These are phyloP conservation scores for Gossypium gossypioides DNA, from an alignment of 441 rosid genomes.

Conservation along the genomic window DNA sequence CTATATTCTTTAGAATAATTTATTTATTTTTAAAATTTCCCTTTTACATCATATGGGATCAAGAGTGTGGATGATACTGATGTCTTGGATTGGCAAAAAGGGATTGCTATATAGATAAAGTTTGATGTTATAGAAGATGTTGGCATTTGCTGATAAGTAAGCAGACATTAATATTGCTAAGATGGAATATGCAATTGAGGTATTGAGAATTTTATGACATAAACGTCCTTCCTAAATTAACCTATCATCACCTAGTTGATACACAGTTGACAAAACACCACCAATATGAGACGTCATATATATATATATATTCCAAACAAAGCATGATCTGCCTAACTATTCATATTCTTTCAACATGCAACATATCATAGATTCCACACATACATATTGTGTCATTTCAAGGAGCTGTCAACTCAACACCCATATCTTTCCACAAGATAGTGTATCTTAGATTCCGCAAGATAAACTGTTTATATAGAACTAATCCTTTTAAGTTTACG, in stretches of 20 bases:
- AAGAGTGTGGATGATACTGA: too few relatives aligned
- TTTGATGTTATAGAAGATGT: too few relatives aligned
- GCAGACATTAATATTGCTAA: neutral
- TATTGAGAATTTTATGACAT: neutral
- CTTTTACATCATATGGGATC: neutral
- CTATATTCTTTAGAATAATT: neutral
- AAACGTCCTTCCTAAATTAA: neutral
- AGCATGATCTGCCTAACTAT: neutral
- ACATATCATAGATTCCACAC: neutral
- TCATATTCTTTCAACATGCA: neutral
- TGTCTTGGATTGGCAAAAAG: too few relatives aligned
- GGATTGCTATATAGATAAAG: too few relatives aligned
- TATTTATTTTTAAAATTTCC: too few relatives aligned
- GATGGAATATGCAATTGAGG: neutral
- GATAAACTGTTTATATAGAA: neutral
- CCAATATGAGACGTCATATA: neutral
- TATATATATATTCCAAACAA: neutral
- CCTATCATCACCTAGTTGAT: neutral
- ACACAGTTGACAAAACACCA: conserved; percentile 2
- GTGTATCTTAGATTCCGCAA: neutral
- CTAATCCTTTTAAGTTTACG: too few relatives aligned
- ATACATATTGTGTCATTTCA: neutral
- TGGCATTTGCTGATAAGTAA: too few relatives aligned
- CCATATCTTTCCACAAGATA: neutral
- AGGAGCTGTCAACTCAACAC: neutral